phyloP scores from a whole-genome alignment of 352 stramenopile genomes.

The Pythium rhizo-oryzae region DNA sequence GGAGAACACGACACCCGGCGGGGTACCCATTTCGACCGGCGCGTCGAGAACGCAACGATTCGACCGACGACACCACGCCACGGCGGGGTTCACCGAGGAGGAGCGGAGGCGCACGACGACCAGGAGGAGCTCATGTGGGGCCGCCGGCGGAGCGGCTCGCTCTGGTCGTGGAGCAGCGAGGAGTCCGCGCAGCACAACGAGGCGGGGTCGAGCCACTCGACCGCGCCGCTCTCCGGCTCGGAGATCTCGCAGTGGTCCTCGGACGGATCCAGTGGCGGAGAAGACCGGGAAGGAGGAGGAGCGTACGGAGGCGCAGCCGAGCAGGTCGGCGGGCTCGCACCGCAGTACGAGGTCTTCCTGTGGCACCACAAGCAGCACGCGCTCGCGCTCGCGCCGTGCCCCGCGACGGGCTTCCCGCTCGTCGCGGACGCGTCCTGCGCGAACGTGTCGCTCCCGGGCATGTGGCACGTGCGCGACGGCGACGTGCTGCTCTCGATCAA shows the following conservation, averaged over 20 bases:
- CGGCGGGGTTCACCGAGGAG: background rate
- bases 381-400: constrained; percentile 42
- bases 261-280: background rate
- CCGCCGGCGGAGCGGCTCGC: constrained; percentile 1
- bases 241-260: background rate
- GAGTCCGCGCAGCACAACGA: background rate
- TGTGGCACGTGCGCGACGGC: constrained; percentile 66
- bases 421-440: constrained; percentile 41
- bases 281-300: constrained; percentile 4
- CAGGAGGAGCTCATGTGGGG: constrained; percentile 13
- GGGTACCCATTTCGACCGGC: constrained; percentile 1
- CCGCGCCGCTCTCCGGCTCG: constrained; percentile 20
- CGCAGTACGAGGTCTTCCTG: constrained; percentile 59
- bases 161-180: constrained; percentile 5
- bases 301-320: constrained; percentile 7
- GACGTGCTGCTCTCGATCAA: constrained; percentile 68
- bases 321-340: background rate
- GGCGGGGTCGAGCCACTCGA: constrained; percentile 7
- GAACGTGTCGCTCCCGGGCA: constrained; percentile 62
- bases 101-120: constrained; percentile 8
- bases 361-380: constrained; percentile 58
- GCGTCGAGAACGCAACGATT: constrained; percentile 14
- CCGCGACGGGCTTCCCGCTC: constrained; percentile 48
- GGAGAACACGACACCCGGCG: background rate
- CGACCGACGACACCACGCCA: background rate